Conservation (phyloP, 768 basidiomycete genomes). For the Lactarius evosmus region DNA sequence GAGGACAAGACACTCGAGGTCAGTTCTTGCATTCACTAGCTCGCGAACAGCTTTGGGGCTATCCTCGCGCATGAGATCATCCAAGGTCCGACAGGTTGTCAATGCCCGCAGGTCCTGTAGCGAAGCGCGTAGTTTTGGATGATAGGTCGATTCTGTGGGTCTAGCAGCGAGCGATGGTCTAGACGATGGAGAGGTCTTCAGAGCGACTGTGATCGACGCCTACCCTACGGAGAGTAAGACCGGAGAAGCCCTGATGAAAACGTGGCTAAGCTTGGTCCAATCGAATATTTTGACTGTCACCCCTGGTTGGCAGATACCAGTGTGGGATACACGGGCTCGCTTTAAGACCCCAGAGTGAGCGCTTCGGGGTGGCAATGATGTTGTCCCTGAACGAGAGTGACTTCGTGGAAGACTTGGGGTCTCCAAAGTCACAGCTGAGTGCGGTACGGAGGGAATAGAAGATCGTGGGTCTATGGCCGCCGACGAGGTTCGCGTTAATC, state of each 20-base stretch:
- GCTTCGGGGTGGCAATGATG: constrained; percentile 18
- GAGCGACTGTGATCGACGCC: too few relatives aligned
- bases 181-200: constrained; percentile 40
- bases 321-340: constrained; percentile 1
- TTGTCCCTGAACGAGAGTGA: constrained; percentile 12
- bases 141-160: constrained; percentile 66
- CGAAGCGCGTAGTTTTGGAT: constrained; percentile 67
- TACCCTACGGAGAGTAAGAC: too few relatives aligned
- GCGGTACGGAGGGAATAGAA: not conserved
- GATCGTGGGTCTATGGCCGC: not conserved
- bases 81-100: constrained; percentile 72
- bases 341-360: not conserved
- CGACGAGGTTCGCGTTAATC: not conserved
- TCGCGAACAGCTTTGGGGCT: constrained; percentile 69
- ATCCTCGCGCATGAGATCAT: constrained; percentile 75
- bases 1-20: constrained; percentile 60
- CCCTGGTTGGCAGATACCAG: constrained; percentile 9
- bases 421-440: not conserved
- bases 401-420: constrained; percentile 3
- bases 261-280: too few relatives aligned
- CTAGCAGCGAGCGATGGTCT: constrained; percentile 43
- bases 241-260: too few relatives aligned
- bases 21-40: constrained; percentile 75
- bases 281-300: too few relatives aligned
- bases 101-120: constrained; percentile 67